These are phyloP conservation scores for Candida sakaeoensis DNA, from an alignment of 805 yeast genomes.

Conservation along the genomic window DNA sequence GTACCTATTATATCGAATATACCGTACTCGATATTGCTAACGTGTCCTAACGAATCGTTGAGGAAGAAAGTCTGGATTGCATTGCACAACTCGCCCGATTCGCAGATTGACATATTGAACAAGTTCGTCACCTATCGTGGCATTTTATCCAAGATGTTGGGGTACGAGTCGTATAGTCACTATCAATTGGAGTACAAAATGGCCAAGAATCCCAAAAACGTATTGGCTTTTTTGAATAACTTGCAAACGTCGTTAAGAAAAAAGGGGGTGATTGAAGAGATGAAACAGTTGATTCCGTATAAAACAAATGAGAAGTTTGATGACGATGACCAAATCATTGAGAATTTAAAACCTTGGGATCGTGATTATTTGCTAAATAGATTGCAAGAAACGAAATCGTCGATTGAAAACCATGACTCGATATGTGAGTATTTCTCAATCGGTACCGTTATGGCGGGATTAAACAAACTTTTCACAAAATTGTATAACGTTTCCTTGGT, in stretches of 20 bases:
- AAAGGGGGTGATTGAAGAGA: constrained; percentile 54
- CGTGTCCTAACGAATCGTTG: constrained; percentile 51
- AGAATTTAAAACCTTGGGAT: constrained; percentile 82
- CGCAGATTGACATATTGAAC: constrained; percentile 60
- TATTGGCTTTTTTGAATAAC: constrained; percentile 60
- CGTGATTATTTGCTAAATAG: constrained; percentile 56
- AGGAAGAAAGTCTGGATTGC: constrained; percentile 73
- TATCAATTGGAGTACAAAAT: constrained; percentile 86
- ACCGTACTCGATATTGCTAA: constrained; percentile 61
- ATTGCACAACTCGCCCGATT: constrained; percentile 58
- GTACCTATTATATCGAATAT: constrained; percentile 51
- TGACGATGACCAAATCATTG: constrained; percentile 28
- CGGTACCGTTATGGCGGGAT: constrained; percentile 82
- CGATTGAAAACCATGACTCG: constrained; percentile 34
- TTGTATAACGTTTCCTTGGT: constrained; percentile 76
- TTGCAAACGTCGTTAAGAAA: constrained; percentile 48
- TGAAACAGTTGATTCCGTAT: constrained; percentile 42
- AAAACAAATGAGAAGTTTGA: constrained; percentile 14
- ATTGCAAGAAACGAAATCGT: constrained; percentile 15
- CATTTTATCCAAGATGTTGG: constrained; percentile 67
- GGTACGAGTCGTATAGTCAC: constrained; percentile 64
- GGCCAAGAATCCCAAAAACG: constrained; percentile 81
- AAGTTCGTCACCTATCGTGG: constrained; percentile 63
- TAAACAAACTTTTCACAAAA: constrained; percentile 62
- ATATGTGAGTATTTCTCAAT: constrained; percentile 75